These are phyloP conservation scores for Lachnellula cervina DNA, from an alignment of 2,329 filamentous ascomycete genomes.

Conservation along the genomic window DNA sequence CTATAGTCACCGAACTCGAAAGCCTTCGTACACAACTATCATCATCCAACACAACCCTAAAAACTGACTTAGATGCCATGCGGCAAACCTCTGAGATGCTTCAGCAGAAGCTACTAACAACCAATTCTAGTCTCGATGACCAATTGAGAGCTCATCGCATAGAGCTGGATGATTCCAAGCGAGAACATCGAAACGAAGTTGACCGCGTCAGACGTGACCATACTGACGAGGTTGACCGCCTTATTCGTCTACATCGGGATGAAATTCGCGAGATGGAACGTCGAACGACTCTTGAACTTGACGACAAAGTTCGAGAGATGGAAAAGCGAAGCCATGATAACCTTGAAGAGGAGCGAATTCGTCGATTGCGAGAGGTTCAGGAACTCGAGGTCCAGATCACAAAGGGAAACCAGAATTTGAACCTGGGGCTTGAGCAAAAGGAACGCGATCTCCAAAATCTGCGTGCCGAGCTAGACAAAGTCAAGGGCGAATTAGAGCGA, in stretches of 20 bases:
- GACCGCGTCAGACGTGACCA: constrained; percentile 48
- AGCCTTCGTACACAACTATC: constrained; percentile 28
- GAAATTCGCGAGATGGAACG: constrained; percentile 61
- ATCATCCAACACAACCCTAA: constrained; percentile 47
- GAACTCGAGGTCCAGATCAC: constrained; percentile 53
- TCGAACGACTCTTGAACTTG: constrained; percentile 47
- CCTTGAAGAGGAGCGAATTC: constrained; percentile 58
- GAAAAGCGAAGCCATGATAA: constrained; percentile 39
- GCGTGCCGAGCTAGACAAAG: constrained; percentile 41
- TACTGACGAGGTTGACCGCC: constrained; percentile 50
- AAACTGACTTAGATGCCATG: constrained; percentile 62
- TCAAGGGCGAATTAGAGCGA: constrained; percentile 50
- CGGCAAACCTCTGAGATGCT: constrained; percentile 35
- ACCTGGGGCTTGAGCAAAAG: constrained; percentile 35
- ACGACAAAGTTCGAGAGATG: constrained; percentile 28
- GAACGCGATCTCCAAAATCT: constrained; percentile 51
- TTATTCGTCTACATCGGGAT: constrained; percentile 60
- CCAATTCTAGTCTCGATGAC: constrained; percentile 47
- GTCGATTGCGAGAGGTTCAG: constrained; percentile 57
- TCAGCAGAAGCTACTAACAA: constrained; percentile 40
- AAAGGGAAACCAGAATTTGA: constrained; percentile 38
- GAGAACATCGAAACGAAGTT: constrained; percentile 51
- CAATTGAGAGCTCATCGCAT: constrained; percentile 44
- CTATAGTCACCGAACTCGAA: constrained; percentile 45
- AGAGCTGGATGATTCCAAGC: constrained; percentile 50